These are phyloP conservation scores for Stentor roeselii DNA, from an alignment of 73 alveolate species.

Conservation along the genomic window DNA sequence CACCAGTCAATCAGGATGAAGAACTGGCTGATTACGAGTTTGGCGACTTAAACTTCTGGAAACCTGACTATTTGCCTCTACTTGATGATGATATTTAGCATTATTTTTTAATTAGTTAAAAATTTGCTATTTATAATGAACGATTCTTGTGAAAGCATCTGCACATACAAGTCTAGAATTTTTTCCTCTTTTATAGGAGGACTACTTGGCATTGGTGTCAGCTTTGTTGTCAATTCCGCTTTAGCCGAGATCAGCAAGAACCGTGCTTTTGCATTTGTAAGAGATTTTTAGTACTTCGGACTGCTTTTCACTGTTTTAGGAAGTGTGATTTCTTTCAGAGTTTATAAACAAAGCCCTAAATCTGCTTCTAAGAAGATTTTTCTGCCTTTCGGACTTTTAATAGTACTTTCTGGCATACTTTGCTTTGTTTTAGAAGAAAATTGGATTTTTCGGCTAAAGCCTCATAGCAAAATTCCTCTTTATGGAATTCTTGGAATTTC, in stretches of 20 bases:
- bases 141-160: no score
- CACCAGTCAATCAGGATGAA: background rate
- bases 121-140: no score
- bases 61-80: background rate
- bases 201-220: conserved; percentile 30
- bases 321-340: conserved; percentile 28
- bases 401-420: conserved; percentile 33
- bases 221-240: conserved; percentile 39
- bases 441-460: conserved; percentile 34
- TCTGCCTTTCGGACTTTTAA: conserved; percentile 29
- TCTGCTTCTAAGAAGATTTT: conserved; percentile 16
- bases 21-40: conserved; percentile 1
- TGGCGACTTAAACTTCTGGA: conserved; percentile 2
- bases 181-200: no score
- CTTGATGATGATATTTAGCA: conserved; percentile 16
- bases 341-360: background rate
- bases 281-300: conserved; percentile 35
- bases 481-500: conserved; percentile 40
- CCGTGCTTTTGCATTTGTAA: conserved; percentile 32
- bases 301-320: conserved; percentile 35
- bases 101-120: no score
- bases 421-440: conserved; percentile 40
- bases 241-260: conserved; percentile 37
- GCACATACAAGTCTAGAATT: no score
- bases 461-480: conserved; percentile 32